Conservation (phyloP, 73 alveolate species). For the Blepharisma japonicum region DNA sequence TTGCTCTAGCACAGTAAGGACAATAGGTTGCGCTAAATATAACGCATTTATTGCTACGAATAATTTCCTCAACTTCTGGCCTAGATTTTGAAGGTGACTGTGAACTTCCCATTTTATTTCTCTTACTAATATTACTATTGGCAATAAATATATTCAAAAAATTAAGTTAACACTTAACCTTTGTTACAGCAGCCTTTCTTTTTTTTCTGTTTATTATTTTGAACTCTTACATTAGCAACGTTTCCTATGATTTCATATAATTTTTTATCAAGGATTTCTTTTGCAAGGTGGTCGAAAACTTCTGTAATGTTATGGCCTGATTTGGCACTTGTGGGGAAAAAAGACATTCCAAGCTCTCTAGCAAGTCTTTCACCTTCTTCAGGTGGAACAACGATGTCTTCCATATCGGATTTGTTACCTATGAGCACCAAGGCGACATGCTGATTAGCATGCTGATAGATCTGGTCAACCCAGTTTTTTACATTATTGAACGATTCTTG, state of each 20-base stretch:
- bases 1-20: background rate
- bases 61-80: no score
- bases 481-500: slow-evolving; percentile 68
- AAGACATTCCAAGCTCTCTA: slow-evolving; percentile 61
- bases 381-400: slow-evolving; percentile 40
- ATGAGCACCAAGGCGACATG: slow-evolving; percentile 73
- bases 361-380: slow-evolving; percentile 87
- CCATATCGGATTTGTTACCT: slow-evolving; percentile 69
- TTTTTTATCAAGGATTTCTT: slow-evolving; percentile 45
- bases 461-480: slow-evolving; percentile 67
- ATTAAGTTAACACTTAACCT: background rate
- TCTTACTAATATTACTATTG: no score
- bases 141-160: background rate
- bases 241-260: slow-evolving; percentile 8
- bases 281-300: slow-evolving; percentile 62
- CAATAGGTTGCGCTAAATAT: background rate
- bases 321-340: slow-evolving; percentile 89
- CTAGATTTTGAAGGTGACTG: no score
- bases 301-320: slow-evolving; percentile 67
- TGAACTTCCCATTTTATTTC: no score
- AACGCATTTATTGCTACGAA: no score
- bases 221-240: background rate
- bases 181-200: slow-evolving; percentile 6
- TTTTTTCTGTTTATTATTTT: background rate
- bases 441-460: slow-evolving; percentile 70